phyloP scores from a whole-genome alignment of 1,284 basidiomycete species.

The Ceratobasidium sp. region DNA sequence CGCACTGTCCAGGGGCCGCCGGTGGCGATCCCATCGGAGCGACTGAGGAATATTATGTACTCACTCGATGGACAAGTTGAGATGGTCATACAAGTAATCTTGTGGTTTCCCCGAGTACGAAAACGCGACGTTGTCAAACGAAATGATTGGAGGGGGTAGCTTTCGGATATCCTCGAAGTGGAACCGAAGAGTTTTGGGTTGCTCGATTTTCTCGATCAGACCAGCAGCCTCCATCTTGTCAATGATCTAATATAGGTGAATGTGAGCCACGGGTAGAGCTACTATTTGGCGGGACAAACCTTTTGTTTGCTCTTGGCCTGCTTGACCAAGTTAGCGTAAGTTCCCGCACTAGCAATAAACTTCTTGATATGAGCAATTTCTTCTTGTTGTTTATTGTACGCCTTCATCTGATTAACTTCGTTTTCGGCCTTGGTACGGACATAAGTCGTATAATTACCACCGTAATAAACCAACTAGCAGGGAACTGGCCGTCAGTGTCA shows the following conservation, averaged over 20 bases:
- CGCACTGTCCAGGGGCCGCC: too few species aligned
- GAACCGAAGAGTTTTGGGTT: slow-evolving; percentile 77
- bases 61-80: slow-evolving; percentile 94
- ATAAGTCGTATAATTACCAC: slow-evolving; percentile 96
- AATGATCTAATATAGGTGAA: slow-evolving; percentile 66
- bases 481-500: background rate
- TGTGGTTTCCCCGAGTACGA: slow-evolving; percentile 87
- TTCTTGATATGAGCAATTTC: slow-evolving; percentile 98
- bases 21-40: too few species aligned
- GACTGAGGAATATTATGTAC: slow-evolving; percentile 46
- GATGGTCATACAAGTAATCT: slow-evolving; percentile 85
- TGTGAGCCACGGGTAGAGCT: background rate
- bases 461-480: slow-evolving; percentile 76
- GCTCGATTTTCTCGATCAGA: slow-evolving; percentile 87
- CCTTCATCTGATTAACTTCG: slow-evolving; percentile 99
- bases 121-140: slow-evolving; percentile 94
- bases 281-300: slow-evolving; percentile 47
- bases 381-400: slow-evolving; percentile 97
- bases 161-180: slow-evolving; percentile 95
- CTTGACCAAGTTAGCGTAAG: slow-evolving; percentile 96
- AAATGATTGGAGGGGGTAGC: slow-evolving; percentile 95
- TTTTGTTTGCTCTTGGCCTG: slow-evolving; percentile 99
- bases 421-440: slow-evolving; percentile 96
- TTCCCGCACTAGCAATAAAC: slow-evolving; percentile 98
- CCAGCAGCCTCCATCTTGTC: slow-evolving; percentile 99